Evolutionary conservation across 805 yeast species (phyloP), one percentile per base, ranked within the genome.

Genomic region (Candida tallmaniae): DNA sequence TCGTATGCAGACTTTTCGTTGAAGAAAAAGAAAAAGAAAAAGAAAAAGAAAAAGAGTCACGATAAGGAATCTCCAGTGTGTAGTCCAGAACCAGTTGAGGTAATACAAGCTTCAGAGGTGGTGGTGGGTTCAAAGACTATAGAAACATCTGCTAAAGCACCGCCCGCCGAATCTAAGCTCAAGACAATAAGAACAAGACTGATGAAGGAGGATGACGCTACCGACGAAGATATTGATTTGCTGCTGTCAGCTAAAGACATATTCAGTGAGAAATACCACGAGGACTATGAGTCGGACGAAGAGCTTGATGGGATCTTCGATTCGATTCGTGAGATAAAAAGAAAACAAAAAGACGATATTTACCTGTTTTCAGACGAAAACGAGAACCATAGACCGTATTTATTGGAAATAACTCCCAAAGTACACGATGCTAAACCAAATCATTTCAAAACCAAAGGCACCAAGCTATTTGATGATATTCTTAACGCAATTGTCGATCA

Each of bases 301-400:
- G 9, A 31, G 4, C 23, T 23, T 21, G 14, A 35, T 3, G 35
- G 29, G 2, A 17, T 36, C 3, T n/a, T 36, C 12, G 22, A 25
- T 8, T 36, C 39, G 4, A 23, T 36, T 6, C 11, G 14, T 13
- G 23, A 31, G 10, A 11, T 36, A 2, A 28, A 27, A 13, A 27
- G 26, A 10, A 16, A 42, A 28, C 26, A 33, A n/a, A 17, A 31
- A 6, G 5, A 17, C 4, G 11, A 11, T 2, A 30, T 19, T n/a
- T 56, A 63, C 34, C 38, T 40, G 15, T 57, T 57, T 25, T 36
- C 37, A 1, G 52, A 41, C 12, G 44, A 40, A 3, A 47, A 53
- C 12, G 68, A 63, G 35, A 39, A 38, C 22, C 40, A 43, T n/a
- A 39, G 70, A 15, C 41, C 44, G 22, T 65, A 65, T 42, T 38